Percentiles rank a stretch among this genome's conserved stretches.
phyloP scores from a whole-genome alignment of 768 basidiomycete genomes.

The Hygrocybe punicea region DNA sequence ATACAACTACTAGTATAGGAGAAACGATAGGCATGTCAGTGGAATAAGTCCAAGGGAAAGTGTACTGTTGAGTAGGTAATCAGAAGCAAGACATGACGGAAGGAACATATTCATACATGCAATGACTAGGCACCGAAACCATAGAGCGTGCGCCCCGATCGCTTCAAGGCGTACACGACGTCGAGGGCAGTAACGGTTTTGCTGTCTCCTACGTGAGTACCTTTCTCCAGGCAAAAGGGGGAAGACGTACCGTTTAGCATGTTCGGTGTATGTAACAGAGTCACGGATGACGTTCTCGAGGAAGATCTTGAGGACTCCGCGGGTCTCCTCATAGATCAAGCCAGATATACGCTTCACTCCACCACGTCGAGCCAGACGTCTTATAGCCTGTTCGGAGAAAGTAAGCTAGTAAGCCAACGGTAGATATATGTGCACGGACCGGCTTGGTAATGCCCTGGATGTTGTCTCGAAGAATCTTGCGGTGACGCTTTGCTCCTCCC shows the following conservation, averaged over 20 bases:
- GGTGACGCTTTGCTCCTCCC: conserved; percentile 72
- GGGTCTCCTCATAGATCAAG: conserved; percentile 57
- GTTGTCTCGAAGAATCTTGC: conserved; percentile 70
- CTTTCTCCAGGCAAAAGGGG: not conserved
- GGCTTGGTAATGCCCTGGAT: conserved; percentile 55
- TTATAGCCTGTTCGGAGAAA: conserved; percentile 31
- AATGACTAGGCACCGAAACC: conserved; percentile 52
- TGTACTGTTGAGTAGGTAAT: no score
- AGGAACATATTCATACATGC: not conserved
- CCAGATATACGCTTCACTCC: conserved; percentile 48
- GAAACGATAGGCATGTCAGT: not conserved
- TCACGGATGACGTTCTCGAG: conserved; percentile 57
- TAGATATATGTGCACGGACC: conserved; percentile 14
- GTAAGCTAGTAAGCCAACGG: not conserved
- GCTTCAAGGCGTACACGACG: conserved; percentile 52
- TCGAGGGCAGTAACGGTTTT: conserved; percentile 68
- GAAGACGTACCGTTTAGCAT: conserved; percentile 53
- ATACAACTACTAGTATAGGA: not conserved
- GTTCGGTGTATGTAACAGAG: conserved; percentile 75
- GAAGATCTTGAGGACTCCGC: conserved; percentile 52
- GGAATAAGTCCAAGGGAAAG: no score
- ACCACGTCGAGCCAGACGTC: conserved; percentile 57
- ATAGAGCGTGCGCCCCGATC: conserved; percentile 56
- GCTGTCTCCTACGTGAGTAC: conserved; percentile 16
- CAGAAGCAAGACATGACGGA: not conserved